A percentile compares a stretch with the other conserved stretches of the same genome.
These are phyloP conservation scores for Trichophyton schoenleinii DNA, from an alignment of 2,329 filamentous ascomycete species.

Conservation along the genomic window DNA sequence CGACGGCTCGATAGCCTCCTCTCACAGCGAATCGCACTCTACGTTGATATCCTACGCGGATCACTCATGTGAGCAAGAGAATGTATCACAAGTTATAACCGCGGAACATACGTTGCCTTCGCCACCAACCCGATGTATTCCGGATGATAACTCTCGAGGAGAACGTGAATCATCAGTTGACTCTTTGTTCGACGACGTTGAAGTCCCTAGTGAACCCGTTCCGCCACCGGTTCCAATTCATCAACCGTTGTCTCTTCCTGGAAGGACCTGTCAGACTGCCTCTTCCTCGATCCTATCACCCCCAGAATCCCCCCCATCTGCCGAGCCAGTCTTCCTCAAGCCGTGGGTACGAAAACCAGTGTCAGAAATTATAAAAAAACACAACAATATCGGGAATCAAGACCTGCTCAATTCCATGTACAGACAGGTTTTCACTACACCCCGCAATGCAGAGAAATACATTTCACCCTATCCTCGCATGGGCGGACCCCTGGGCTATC, in stretches of 20 bases:
- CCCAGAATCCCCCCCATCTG: neutral
- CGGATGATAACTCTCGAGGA: neutral
- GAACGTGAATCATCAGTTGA: conserved; percentile 8
- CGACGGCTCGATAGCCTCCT: too few relatives aligned
- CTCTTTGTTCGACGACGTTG: conserved; percentile 7
- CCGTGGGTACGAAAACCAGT: neutral
- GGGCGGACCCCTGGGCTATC: conserved; percentile 19
- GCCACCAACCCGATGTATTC: neutral
- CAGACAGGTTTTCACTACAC: conserved; percentile 17
- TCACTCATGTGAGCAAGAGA: too few relatives aligned
- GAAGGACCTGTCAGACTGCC: neutral
- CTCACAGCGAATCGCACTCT: too few relatives aligned
- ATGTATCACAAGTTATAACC: too few relatives aligned
- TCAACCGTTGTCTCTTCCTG: neutral
- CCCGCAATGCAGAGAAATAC: conserved; percentile 16
- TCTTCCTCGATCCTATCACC: neutral
- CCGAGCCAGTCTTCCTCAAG: neutral
- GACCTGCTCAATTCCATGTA: conserved; percentile 17
- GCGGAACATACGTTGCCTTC: neutral
- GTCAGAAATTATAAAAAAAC: neutral
- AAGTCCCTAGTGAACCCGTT: neutral
- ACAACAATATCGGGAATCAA: conserved; percentile 5
- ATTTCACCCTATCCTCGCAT: conserved; percentile 23
- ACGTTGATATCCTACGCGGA: too few relatives aligned
- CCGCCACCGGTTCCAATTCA: neutral